Evolutionary conservation across 768 basidiomycete species (phyloP).

Genomic region (Pisolithus microcarpus): DNA sequence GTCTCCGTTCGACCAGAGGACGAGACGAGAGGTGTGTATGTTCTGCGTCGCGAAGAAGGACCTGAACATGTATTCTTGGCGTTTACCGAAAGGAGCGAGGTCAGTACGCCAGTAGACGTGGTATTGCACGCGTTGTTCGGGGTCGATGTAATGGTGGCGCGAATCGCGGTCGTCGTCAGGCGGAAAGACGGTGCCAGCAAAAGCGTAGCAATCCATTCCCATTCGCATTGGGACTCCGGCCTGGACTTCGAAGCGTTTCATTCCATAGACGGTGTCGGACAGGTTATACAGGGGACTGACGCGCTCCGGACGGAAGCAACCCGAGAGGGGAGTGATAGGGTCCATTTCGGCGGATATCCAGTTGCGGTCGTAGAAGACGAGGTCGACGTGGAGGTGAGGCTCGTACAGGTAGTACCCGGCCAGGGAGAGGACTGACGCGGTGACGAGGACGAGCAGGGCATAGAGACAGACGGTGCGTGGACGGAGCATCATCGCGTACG

Average conservation of each 20-base stretch:
- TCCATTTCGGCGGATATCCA: slow-evolving; percentile 74
- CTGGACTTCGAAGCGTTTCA: slow-evolving; percentile 64
- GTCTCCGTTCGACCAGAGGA: slow-evolving; percentile 91
- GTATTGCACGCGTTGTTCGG: slow-evolving; percentile 53
- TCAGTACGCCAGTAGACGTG: slow-evolving; percentile 96
- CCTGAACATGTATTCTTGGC: slow-evolving; percentile 86
- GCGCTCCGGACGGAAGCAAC: slow-evolving; percentile 62
- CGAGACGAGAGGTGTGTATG: slow-evolving; percentile 52
- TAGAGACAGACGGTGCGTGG: not conserved
- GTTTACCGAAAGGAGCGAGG: slow-evolving; percentile 64
- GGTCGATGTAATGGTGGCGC: slow-evolving; percentile 16
- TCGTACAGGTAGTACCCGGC: slow-evolving; percentile 53
- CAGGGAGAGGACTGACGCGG: slow-evolving; percentile 7
- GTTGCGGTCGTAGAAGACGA: slow-evolving; percentile 65
- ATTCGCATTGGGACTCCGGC: slow-evolving; percentile 72
- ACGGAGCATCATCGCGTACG: not conserved
- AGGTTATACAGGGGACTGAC: slow-evolving; percentile 66
- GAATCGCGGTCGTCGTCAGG: slow-evolving; percentile 5
- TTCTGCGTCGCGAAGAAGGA: slow-evolving; percentile 94
- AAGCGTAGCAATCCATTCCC: slow-evolving; percentile 88
- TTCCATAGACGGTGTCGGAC: slow-evolving; percentile 53
- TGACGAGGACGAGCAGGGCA: not conserved
- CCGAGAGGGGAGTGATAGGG: slow-evolving; percentile 54
- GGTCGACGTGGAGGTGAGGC: slow-evolving; percentile 66
- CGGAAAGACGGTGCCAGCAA: slow-evolving; percentile 68